Base-by-base conservation (phyloP, 495 filamentous ascomycete species). In the Echria macrotheca region DNA sequence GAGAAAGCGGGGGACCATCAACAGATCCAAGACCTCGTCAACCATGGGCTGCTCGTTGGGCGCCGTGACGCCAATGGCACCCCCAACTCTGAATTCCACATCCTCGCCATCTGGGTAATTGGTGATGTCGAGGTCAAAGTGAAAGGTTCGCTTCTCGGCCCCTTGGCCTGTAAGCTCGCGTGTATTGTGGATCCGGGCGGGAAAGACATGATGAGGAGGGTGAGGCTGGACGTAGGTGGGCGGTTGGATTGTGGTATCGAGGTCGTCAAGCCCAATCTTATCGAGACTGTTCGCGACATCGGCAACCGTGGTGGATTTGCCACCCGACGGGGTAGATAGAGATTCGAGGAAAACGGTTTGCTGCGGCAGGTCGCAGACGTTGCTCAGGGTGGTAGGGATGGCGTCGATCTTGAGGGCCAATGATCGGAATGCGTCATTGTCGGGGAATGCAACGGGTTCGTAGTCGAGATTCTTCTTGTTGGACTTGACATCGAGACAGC, bases 101-200 rank as follows among this genome's bases (percentile, higher is more conserved):
- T 79, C 79, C 31, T 87, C 83, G 67, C 91, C 89, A 21, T 81
- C 83, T 0, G 93, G 93, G 57, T 98, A 98, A 61, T 95, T 82
- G 22, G 93, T 97, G 35, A 98, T 86, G 57, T 97, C 93, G 31
- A 98, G 79, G 53, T 96, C 93, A 56, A 96, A 96, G 64, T 98
- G 93, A 66, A 89, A 96, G 0, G 93, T 98, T 35, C 91, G 76
- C 76, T 97, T 97, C 71, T 91, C 86, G 9, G 93, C 93, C n/a
- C 91, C 91, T n/a, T 75, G 70, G 52, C 81, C 83, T 1, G 93
- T 98, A 49, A 98, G 68, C 65, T 96, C 89, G 22, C 93, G 84
- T 1, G 89, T 81, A 58, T 79, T 79, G 63, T 86, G 80, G 33
- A 98, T 77, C 50, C 81, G 86, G 18, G 91, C 90, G 7, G 89